These are phyloP conservation scores for Paramyrothecium roridum DNA, from an alignment of 2,329 filamentous ascomycete genomes.

Conservation along the genomic window DNA sequence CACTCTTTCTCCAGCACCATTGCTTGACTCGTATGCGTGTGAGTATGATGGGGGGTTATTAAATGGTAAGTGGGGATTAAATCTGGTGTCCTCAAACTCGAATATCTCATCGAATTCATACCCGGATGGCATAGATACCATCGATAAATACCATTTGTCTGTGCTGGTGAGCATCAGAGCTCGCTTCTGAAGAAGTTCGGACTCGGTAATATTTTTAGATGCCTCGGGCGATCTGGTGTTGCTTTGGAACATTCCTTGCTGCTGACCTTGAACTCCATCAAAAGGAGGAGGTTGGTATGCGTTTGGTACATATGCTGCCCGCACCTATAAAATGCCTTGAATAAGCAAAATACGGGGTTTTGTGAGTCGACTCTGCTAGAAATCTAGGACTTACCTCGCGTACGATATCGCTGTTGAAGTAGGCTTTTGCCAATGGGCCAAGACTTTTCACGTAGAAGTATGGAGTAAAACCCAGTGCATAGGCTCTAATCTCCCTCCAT, in stretches of 20 bases:
- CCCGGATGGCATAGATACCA: background rate
- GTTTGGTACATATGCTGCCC: no score
- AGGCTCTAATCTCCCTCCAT: background rate
- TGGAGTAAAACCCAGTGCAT: background rate
- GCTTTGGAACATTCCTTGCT: background rate
- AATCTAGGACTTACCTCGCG: background rate
- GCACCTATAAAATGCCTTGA: no score
- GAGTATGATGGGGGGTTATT: background rate
- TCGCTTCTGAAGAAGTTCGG: background rate
- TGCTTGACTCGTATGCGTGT: background rate
- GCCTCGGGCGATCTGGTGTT: no score
- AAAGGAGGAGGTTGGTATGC: no score
- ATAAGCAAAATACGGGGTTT: no score
- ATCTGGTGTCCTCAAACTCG: background rate
- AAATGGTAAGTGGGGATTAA: background rate
- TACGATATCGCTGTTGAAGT: background rate
- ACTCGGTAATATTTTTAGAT: background rate
- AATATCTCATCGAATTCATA: background rate
- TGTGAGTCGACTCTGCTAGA: no score
- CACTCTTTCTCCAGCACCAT: background rate
- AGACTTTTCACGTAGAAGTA: background rate
- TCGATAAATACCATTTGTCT: background rate
- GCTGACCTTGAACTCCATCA: no score
- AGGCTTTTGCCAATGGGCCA: background rate
- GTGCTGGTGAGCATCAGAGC: background rate